Percentiles rank a stretch among this genome's conserved stretches.
Evolutionary conservation across 306 rosid genomes (phyloP).

Genomic region (Dicorynia guianensis): DNA sequence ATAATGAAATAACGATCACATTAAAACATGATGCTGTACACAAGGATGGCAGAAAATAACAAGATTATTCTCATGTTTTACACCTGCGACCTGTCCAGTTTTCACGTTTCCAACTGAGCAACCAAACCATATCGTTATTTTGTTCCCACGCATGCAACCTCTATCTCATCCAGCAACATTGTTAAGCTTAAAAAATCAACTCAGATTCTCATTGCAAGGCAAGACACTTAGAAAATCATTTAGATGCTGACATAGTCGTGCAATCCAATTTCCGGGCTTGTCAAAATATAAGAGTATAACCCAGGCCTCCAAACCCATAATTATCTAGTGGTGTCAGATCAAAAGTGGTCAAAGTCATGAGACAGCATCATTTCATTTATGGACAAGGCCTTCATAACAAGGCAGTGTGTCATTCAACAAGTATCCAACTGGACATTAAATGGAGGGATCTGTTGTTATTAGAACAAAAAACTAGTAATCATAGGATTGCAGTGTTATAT

Average conservation of each 20-base stretch:
- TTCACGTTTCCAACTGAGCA: constrained; percentile 18
- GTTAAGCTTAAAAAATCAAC: constrained; percentile 20
- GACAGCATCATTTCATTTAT: neutral
- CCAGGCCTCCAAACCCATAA: constrained; percentile 10
- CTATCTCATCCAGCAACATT: constrained; percentile 10
- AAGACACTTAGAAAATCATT: constrained; percentile 6
- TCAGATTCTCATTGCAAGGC: neutral
- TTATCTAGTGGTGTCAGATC: constrained; percentile 14
- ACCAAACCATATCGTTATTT: neutral
- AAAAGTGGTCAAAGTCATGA: constrained; percentile 9
- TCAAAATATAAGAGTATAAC: neutral
- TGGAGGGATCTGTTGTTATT: neutral
- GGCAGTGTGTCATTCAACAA: neutral
- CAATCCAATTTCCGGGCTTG: constrained; percentile 18
- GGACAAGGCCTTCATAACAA: constrained; percentile 7
- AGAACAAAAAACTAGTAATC: neutral
- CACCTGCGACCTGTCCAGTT: neutral
- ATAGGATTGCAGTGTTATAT: neutral
- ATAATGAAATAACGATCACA: neutral
- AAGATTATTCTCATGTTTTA: neutral
- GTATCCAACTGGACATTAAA: neutral
- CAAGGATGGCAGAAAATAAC: neutral
- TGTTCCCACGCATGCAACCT: neutral
- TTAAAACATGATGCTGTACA: neutral
- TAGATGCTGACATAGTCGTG: neutral